Percentiles rank a stretch among this genome's conserved stretches.
Evolutionary conservation across 2,329 filamentous ascomycete genomes (phyloP).

Genomic region (Colletotrichum tofieldiae): DNA sequence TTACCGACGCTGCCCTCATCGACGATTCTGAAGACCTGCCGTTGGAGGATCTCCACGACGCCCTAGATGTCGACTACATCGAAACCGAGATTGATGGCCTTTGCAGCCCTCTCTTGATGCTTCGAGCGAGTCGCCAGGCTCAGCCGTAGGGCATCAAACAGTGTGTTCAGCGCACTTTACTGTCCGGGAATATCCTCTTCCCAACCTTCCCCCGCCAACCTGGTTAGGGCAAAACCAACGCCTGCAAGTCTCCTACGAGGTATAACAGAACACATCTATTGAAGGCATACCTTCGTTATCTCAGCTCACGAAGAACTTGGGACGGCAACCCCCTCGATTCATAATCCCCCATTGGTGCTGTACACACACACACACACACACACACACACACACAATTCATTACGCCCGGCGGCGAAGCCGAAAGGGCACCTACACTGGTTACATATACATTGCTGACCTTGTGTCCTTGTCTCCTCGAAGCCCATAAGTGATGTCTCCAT

Average conservation of each 20-base stretch:
- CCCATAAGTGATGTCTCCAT: too few species aligned
- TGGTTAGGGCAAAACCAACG: not conserved
- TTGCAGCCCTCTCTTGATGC: conserved; percentile 51
- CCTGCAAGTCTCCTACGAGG: not conserved
- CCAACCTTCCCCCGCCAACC: not conserved
- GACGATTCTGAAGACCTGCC: conserved; percentile 44
- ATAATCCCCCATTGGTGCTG: not conserved
- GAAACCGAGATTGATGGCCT: conserved; percentile 48
- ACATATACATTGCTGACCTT: too few species aligned
- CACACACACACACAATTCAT: too few species aligned
- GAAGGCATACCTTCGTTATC: conserved; percentile 19
- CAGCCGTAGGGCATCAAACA: conserved; percentile 22
- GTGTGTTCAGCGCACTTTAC: conserved; percentile 42
- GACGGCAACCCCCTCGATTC: too few species aligned
- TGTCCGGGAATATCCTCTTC: not conserved
- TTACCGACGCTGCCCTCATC: conserved; percentile 48
- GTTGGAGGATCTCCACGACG: conserved; percentile 47
- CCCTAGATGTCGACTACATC: conserved; percentile 49
- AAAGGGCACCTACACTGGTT: too few species aligned
- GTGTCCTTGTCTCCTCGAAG: too few species aligned
- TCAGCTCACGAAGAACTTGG: not conserved
- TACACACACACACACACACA: too few species aligned
- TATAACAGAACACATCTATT: conserved; percentile 8
- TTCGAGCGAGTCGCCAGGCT: conserved; percentile 5
- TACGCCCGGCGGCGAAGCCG: too few species aligned